Evolutionary conservation across 2,329 filamentous ascomycete genomes (phyloP).

Genomic region (Blastomyces percursus): DNA sequence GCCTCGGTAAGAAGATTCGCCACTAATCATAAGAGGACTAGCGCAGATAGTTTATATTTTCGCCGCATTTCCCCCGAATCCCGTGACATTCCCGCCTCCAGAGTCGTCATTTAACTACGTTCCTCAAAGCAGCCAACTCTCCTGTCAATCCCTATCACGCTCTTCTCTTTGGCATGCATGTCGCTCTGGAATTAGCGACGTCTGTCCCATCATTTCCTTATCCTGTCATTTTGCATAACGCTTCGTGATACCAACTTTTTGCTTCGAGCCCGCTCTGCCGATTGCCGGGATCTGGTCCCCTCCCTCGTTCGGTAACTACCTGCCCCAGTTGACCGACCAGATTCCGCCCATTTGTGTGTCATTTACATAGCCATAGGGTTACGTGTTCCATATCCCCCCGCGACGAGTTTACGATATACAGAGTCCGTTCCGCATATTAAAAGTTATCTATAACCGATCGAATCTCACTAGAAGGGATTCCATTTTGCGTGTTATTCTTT

Average conservation of each 20-base stretch:
- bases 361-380: neutral
- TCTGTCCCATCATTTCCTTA: neutral
- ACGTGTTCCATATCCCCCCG: neutral
- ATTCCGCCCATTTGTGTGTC: neutral
- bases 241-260: neutral
- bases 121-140: neutral
- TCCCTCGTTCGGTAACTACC: neutral
- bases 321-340: neutral
- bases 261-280: neutral
- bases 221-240: neutral
- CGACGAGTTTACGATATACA: neutral
- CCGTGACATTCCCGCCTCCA: neutral
- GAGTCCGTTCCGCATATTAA: neutral
- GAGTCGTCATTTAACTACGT: too few relatives aligned
- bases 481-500: neutral
- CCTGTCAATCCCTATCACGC: neutral
- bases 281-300: neutral
- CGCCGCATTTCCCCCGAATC: neutral
- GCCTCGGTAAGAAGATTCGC: too few relatives aligned
- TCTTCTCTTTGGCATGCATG: neutral
- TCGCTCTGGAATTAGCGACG: neutral
- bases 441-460: neutral
- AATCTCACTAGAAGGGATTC: neutral
- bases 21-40: too few relatives aligned
- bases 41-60: too few relatives aligned